A percentile compares a stretch with the other conserved stretches of the same genome.
phyloP scores from a whole-genome alignment of 2,329 filamentous ascomycete genomes.

The Exserohilum rostratum region DNA sequence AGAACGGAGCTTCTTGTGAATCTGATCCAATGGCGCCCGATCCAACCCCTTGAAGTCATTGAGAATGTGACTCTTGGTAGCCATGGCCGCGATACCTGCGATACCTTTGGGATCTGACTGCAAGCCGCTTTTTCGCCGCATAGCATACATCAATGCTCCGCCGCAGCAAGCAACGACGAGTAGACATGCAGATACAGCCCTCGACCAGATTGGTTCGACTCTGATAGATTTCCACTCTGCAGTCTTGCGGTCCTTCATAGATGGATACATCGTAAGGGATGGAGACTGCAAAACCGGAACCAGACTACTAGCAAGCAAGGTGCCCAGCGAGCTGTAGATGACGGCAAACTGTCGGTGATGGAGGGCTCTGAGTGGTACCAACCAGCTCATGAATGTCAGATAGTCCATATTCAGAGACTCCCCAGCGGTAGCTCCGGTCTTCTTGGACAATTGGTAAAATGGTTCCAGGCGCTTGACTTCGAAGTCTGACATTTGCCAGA shows the following conservation, averaged over 20 bases:
- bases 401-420: constrained; percentile 76
- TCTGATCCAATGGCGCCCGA: constrained; percentile 67
- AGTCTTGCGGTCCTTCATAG: constrained; percentile 55
- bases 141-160: constrained; percentile 63
- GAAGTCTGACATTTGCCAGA: constrained; percentile 59
- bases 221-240: constrained; percentile 59
- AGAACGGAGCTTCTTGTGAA: constrained; percentile 70
- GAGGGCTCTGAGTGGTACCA: constrained; percentile 68
- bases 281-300: constrained; percentile 73
- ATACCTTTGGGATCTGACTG: constrained; percentile 73
- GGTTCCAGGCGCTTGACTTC: constrained; percentile 59
- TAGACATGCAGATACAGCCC: constrained; percentile 64
- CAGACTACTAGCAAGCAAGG: constrained; percentile 69
- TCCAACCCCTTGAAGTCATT: constrained; percentile 77
- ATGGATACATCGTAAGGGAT: constrained; percentile 63
- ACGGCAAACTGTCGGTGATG: constrained; percentile 71
- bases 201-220: constrained; percentile 65
- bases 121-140: constrained; percentile 69
- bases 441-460: constrained; percentile 53
- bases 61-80: constrained; percentile 73
- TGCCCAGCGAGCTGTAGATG: constrained; percentile 67
- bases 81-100: constrained; percentile 76
- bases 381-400: constrained; percentile 69
- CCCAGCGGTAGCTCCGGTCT: constrained; percentile 45
- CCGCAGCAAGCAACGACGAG: constrained; percentile 65